These are phyloP conservation scores for Coriaria nepalensis DNA, from an alignment of 306 rosid species.

Conservation along the genomic window DNA sequence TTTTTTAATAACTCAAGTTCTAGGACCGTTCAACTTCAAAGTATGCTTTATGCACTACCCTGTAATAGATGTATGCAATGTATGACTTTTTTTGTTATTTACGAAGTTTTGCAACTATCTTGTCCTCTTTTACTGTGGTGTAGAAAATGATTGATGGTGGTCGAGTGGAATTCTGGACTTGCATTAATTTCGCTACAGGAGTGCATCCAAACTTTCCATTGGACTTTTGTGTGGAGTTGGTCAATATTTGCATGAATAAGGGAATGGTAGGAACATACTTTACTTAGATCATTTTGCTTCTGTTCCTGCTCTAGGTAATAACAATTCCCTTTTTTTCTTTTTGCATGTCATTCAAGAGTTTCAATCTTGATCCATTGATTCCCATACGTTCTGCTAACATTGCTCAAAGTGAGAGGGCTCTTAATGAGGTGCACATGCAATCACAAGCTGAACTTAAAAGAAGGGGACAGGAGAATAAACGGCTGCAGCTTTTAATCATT, in stretches of 20 bases:
- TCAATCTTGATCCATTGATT: constrained; percentile 21
- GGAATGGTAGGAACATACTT: constrained; percentile 50
- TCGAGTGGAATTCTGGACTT: constrained; percentile 31
- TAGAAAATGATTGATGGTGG: constrained; percentile 74
- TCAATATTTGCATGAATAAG: constrained; percentile 39
- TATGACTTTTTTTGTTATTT: too few relatives aligned
- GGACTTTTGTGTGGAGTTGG: constrained; percentile 24
- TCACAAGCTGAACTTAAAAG: constrained; percentile 4
- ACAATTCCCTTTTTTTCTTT: background rate
- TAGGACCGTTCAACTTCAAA: too few relatives aligned
- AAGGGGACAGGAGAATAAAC: constrained; percentile 2
- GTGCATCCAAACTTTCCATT: background rate
- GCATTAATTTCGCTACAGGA: constrained; percentile 31
- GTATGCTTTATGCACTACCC: too few relatives aligned
- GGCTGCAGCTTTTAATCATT: constrained; percentile 42
- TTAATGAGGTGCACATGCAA: constrained; percentile 20
- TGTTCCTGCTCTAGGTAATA: background rate
- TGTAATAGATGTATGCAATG: too few relatives aligned
- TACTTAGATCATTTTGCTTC: background rate
- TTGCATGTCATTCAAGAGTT: constrained; percentile 21
- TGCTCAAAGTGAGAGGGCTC: constrained; percentile 26
- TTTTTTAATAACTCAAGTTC: too few relatives aligned
- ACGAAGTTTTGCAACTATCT: too few relatives aligned
- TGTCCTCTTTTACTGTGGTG: too few relatives aligned
- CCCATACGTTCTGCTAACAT: constrained; percentile 11